Percentiles rank a stretch among this genome's conserved stretches.
phyloP scores from a whole-genome alignment of 148 eudicot species.

The Amaranthus palmeri region DNA sequence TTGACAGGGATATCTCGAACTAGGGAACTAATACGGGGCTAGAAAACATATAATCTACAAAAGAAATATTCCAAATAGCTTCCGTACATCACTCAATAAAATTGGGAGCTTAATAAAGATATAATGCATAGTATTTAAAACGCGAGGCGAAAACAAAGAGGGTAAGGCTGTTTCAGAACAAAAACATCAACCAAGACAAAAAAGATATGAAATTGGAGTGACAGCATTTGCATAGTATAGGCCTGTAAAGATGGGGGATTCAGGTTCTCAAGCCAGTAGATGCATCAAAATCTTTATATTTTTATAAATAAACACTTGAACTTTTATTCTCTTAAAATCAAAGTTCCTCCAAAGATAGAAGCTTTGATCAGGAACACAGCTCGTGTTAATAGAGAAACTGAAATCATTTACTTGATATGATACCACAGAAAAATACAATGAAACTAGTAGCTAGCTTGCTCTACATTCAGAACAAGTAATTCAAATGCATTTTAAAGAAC shows the following conservation, averaged over 20 bases:
- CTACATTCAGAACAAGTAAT: too few species aligned
- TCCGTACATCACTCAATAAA: too few species aligned
- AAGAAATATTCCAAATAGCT: too few species aligned
- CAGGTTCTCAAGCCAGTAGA: not conserved
- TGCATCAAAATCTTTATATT: not conserved
- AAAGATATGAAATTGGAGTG: not conserved
- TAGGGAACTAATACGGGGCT: too few species aligned
- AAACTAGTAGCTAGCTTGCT: not conserved
- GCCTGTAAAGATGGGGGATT: not conserved
- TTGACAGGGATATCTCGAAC: too few species aligned
- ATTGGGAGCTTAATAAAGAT: too few species aligned
- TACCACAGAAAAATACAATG: not conserved
- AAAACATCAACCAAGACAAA: not conserved
- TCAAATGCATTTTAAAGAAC: not conserved
- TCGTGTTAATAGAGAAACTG: not conserved
- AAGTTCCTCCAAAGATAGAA: not conserved
- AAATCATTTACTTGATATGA: not conserved
- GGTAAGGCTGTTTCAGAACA: too few species aligned
- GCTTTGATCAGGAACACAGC: not conserved
- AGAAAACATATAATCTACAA: too few species aligned
- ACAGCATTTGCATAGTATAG: not conserved
- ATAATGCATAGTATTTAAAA: too few species aligned
- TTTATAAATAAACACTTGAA: not conserved
- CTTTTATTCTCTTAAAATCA: too few species aligned
- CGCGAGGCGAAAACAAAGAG: too few species aligned